Conservation (phyloP, 2,329 filamentous ascomycete genomes). For the Emericellopsis cladophorae region DNA sequence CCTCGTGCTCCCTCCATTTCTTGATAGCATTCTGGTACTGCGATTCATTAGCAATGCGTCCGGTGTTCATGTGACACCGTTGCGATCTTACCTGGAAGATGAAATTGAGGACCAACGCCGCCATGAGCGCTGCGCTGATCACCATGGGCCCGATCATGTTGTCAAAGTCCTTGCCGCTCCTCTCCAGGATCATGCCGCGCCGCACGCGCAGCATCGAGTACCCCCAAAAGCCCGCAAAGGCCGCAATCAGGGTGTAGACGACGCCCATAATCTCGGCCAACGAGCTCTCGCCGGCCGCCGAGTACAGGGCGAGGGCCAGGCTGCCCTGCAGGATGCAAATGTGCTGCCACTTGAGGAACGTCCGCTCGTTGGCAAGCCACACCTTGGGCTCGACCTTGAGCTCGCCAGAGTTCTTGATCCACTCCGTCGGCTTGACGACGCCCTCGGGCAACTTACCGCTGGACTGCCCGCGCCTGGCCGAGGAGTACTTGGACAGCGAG, state of each 20-base stretch:
- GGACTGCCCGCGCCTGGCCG: constrained; percentile 35
- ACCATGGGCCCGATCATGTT: constrained; percentile 75
- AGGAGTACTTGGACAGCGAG: constrained; percentile 66
- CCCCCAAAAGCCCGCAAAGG: constrained; percentile 79
- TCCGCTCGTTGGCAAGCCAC: constrained; percentile 96
- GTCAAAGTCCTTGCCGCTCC: constrained; percentile 90
- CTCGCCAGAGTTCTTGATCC: constrained; percentile 91
- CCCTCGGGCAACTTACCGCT: constrained; percentile 61
- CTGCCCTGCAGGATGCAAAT: constrained; percentile 79
- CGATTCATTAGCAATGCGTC: neutral
- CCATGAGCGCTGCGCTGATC: constrained; percentile 65
- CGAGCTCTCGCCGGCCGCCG: constrained; percentile 70
- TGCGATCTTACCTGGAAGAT: constrained; percentile 60
- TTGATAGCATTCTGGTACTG: neutral
- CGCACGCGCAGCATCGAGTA: constrained; percentile 70
- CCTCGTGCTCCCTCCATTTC: neutral
- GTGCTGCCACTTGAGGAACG: constrained; percentile 98
- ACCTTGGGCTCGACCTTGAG: constrained; percentile 94
- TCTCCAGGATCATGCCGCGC: constrained; percentile 64
- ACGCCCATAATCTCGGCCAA: constrained; percentile 70
- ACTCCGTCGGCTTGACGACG: constrained; percentile 70
- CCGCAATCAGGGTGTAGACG: constrained; percentile 68
- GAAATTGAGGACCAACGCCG: constrained; percentile 79
- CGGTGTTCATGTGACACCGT: neutral
- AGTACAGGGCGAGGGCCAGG: constrained; percentile 74